A percentile compares a stretch with the other conserved stretches of the same genome.
Conservation (phyloP, 169 alveolate genomes). For the Eimeria necatrix region DNA sequence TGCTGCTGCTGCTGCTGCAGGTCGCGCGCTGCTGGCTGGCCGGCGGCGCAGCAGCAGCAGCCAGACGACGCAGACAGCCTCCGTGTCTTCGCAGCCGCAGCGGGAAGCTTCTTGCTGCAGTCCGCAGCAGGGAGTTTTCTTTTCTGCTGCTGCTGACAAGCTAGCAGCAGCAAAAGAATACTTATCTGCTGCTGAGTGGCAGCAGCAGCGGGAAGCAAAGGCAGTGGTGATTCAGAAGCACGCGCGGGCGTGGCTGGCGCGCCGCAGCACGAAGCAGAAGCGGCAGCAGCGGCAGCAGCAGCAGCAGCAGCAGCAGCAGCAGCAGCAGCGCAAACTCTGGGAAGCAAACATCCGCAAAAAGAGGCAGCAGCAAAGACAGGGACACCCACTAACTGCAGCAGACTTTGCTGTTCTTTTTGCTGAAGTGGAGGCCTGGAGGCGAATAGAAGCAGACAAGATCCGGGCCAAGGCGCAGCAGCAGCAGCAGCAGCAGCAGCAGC, state of each 20-base stretch:
- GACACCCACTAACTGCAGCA: background rate
- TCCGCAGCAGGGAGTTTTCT: background rate
- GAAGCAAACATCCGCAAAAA: conserved; percentile 7
- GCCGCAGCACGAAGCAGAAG: background rate
- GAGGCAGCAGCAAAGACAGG: conserved; percentile 12
- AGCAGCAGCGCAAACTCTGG: background rate
- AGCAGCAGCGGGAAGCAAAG: background rate
- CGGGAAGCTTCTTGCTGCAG: background rate
- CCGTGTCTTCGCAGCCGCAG: background rate
- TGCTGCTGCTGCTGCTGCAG: background rate
- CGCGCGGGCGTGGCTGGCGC: background rate
- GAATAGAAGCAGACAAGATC: background rate
- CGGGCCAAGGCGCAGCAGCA: background rate
- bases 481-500: conserved; percentile 21
- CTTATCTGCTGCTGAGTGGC: background rate
- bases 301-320: conserved; percentile 25
- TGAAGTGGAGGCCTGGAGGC: conserved; percentile 6
- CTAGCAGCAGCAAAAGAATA: background rate
- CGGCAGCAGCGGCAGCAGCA: background rate
- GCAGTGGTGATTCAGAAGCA: background rate
- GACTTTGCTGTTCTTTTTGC: conserved; percentile 39
- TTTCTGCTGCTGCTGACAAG: background rate
- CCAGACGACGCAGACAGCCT: background rate
- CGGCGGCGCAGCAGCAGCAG: background rate
- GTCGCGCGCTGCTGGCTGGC: background rate